These are phyloP conservation scores for Cladosporium velox DNA, from an alignment of 2,329 filamentous ascomycete species.

Conservation along the genomic window DNA sequence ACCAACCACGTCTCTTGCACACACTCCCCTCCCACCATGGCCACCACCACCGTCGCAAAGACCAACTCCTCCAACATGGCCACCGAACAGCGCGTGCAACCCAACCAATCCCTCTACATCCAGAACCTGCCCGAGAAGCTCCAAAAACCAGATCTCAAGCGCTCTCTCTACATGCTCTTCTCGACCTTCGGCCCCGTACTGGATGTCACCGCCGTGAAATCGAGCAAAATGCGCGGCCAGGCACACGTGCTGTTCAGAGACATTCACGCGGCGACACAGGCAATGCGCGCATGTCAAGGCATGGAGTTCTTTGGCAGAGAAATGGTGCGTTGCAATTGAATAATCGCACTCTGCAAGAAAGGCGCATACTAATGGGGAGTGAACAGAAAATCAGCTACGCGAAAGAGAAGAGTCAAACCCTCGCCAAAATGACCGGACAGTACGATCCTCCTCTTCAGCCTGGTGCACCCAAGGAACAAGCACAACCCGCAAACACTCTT, in stretches of 20 bases:
- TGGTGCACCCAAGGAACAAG: constrained; percentile 26
- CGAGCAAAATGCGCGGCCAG: constrained; percentile 90
- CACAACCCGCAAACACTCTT: constrained; percentile 27
- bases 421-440: constrained; percentile 89
- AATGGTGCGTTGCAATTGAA: constrained; percentile 63
- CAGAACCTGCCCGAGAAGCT: constrained; percentile 88
- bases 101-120: constrained; percentile 71
- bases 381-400: constrained; percentile 84
- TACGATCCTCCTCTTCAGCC: constrained; percentile 57
- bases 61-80: background rate
- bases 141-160: constrained; percentile 82
- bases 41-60: constrained; percentile 19
- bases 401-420: constrained; percentile 82
- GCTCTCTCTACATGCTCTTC: constrained; percentile 88
- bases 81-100: constrained; percentile 21
- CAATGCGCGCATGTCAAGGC: constrained; percentile 84
- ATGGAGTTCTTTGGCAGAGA: constrained; percentile 82
- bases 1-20: background rate
- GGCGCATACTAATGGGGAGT: constrained; percentile 1
- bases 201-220: constrained; percentile 88
- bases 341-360: background rate
- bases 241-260: constrained; percentile 91
- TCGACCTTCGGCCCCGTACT: constrained; percentile 90
- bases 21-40: background rate
- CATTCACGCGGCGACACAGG: constrained; percentile 86